Evolutionary conservation across 2,329 filamentous ascomycete species (phyloP), one percentile per base, ranked within the genome.

Genomic region (Xylaria sp.): DNA sequence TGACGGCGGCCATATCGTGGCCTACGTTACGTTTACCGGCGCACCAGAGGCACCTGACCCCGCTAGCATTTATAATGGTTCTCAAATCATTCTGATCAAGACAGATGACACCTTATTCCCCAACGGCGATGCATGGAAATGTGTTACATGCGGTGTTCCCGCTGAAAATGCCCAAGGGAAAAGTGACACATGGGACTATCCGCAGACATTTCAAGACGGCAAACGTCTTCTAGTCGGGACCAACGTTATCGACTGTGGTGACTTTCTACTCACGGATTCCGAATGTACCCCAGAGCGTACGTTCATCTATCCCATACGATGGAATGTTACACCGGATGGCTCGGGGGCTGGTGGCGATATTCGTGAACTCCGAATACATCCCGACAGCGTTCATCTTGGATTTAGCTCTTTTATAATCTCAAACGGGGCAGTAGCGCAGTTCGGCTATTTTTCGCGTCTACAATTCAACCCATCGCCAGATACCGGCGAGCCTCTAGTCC

Each of bases 11-110:
- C 62, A 58, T 59, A 51, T 64, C 23, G 53, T 40, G 16, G 62
- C 62, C 8, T 50, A 50, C 10, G 53, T 40, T 23, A 64, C 53
- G 9, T 64, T 64, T 23, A 51, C 44, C 23, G 53, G 62, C 5
- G 62, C 53, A 16, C 62, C 62, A 9, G 53, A 40, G 2, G 42
- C 54, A 10, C 62, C 53, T 1, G 62, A 58, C 42, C 53, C 53
- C 1, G 62, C 62, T 5, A 51, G 53, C 29, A 64, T 64, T 23
- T 64, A 64, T 18, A 64, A 51, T 21, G 62, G 53, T 51, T 50
- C 44, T 29, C 62, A 64, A 32, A 37, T 64, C 42, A 50, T 64
- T 9, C 3, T 64, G 18, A 58, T 64, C 44, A 64, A 64, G 44
- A 51, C 53, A 1, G 62, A 64, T 25, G 32, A 9, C 16, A 64